Evolutionary conservation across 345 rosid genomes (phyloP), one percentile per base, ranked within the genome.

Genomic region (Salix exigua): DNA sequence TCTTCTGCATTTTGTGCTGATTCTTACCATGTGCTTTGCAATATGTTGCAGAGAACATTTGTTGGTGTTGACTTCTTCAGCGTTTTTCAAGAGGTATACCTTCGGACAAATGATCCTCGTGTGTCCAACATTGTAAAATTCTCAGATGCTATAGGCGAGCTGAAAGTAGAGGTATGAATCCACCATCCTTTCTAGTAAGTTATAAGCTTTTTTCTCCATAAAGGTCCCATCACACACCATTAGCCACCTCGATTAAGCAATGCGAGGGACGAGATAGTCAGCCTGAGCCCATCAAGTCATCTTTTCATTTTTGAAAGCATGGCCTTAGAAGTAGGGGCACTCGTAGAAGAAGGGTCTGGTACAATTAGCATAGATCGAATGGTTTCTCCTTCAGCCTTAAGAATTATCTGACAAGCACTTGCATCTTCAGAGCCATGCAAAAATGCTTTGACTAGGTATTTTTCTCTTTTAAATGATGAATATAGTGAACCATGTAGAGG

Each of bases 51-150:
- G 99, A 88, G 97, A 81, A 95, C 99, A 42, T 93, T 95, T 85
- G 97, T 94, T 50, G 98, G 99, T 63, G 90, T 95, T 51, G 96
- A 96, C 69, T 78, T 83, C 76, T 93, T 96, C 75, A 89, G 88
- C 17, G 94, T 96, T 60, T 93, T 91, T 82, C 99, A 96, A 91
- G 99, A 96, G 83, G 88, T 93, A 35, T 85, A 78, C 83, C 91
- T 95, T 42, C 87, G 78, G 75, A 88, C 89, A 44, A 86, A 89
- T 33, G 94, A 93, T 81, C 96, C 94, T 14, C 94, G 96, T n/a
- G 97, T 95, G 53, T 89, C 92, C 55, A 95, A 95, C 73, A 87
- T 95, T 42, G 97, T 95, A 58, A 88, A 64, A 66, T 89, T 95
- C 88, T 93, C 99, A 35, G 96, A 95, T 44, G 82, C 83, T 63